Evolutionary conservation across 495 filamentous ascomycete species (phyloP).

Genomic region (Penicillium arizonense): DNA sequence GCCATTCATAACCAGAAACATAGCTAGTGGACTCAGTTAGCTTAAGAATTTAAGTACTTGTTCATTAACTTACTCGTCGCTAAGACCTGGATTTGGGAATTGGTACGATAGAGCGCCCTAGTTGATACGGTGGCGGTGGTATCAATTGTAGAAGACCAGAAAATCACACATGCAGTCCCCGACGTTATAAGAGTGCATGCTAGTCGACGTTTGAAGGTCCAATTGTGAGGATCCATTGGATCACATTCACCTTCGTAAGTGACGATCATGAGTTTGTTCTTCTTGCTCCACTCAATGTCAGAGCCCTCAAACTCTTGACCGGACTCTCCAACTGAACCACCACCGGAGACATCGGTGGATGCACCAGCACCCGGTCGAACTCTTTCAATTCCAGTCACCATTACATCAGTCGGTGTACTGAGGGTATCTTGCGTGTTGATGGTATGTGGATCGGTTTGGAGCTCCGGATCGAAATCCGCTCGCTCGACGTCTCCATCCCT

Average conservation of each 20-base stretch:
- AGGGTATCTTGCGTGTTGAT: slow-evolving; percentile 21
- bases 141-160: slow-evolving; percentile 49
- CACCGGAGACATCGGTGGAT: neutral
- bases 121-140: slow-evolving; percentile 22
- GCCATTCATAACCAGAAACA: slow-evolving; percentile 58
- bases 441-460: slow-evolving; percentile 15
- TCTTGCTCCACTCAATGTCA: neutral
- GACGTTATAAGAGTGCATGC: slow-evolving; percentile 46
- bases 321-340: neutral
- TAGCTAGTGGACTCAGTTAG: neutral
- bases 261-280: slow-evolving; percentile 53
- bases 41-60: slow-evolving; percentile 41
- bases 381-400: slow-evolving; percentile 19
- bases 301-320: neutral
- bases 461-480: slow-evolving; percentile 4
- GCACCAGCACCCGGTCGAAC: neutral
- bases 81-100: slow-evolving; percentile 12
- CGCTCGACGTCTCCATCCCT: slow-evolving; percentile 15
- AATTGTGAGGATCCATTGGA: slow-evolving; percentile 57
- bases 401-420: slow-evolving; percentile 13
- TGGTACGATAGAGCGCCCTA: slow-evolving; percentile 2
- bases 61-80: slow-evolving; percentile 28
- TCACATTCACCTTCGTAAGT: slow-evolving; percentile 54
- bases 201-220: slow-evolving; percentile 35
- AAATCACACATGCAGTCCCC: slow-evolving; percentile 43